Evolutionary conservation across 2,329 filamentous ascomycete genomes (phyloP), one percentile per base, ranked within the genome.

Genomic region (Cordyceps pruinosa): DNA sequence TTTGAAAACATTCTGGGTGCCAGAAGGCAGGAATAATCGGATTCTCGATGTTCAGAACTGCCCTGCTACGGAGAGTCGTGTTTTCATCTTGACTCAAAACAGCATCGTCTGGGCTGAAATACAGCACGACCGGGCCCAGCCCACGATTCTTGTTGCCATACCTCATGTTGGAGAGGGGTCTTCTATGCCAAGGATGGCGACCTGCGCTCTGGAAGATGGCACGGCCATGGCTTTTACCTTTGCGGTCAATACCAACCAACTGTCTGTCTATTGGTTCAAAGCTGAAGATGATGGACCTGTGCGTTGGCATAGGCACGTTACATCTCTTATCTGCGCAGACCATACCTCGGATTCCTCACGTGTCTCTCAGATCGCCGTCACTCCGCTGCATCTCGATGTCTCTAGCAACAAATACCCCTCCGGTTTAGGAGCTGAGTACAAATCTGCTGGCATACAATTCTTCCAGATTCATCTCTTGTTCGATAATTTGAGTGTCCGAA

Each of bases 381-480:
- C 66, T 17, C 67, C 67, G 2, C 63, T 65, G 15, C 60, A 59
- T 15, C 61, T 73, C 1, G 49, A 51, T 2, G 21, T 47, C 23
- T 56, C 55, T 19, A 44, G 58, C 5, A 48, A 49, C 7, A 42
- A 57, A 9, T 42, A 56, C 7, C 41, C 61, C 0, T 42, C 56
- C 15, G 67, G 67, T 1, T 57, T 62, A 2, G 71, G 71, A 15
- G 62, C 62, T 19, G 55, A 62, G 13, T 74, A 77, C 51, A 58
- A 65, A 10, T 61, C 68, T 4, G 60, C 69, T 25, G 67, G 66
- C 4, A 64, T 75, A 2, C 68, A 69, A 21, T 79, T 81, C 61
- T 80, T 75, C 54, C 78, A 82, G 59, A 60, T 79, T 15, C 73
- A 71, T 53, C 66, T 71, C 12, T 61, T 83, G 2, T 71, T 66